These are phyloP conservation scores for Candida hispaniensis DNA, from an alignment of 805 yeast species.

Conservation along the genomic window DNA sequence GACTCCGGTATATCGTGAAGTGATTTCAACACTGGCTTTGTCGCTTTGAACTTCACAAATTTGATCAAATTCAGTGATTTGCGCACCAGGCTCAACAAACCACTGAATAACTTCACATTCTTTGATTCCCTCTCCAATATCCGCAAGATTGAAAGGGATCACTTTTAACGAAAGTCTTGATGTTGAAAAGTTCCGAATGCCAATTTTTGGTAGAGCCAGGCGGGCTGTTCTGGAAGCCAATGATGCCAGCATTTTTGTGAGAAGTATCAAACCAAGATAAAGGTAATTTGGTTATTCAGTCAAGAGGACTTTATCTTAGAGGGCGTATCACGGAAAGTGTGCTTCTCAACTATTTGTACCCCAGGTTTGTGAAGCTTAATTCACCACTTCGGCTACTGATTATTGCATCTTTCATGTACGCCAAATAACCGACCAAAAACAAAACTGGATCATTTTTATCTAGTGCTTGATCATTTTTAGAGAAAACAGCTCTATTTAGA, in stretches of 20 bases:
- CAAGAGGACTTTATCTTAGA: no score
- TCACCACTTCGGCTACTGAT: no score
- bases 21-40: slow-evolving; percentile 30
- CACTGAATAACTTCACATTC: slow-evolving; percentile 32
- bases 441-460: no score
- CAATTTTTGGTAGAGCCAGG: slow-evolving; percentile 1
- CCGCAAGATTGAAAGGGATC: slow-evolving; percentile 28
- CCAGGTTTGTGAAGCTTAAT: no score
- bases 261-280: no score
- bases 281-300: no score
- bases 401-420: no score
- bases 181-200: slow-evolving; percentile 15
- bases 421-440: no score
- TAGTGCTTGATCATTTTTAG: no score
- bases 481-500: no score
- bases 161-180: slow-evolving; percentile 15
- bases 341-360: no score
- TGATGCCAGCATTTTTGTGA: slow-evolving; percentile 15
- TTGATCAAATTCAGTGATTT: slow-evolving; percentile 29
- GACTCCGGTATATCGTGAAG: slow-evolving; percentile 28
- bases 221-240: slow-evolving; percentile 16
- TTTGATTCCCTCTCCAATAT: slow-evolving; percentile 30
- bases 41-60: slow-evolving; percentile 31
- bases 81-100: slow-evolving; percentile 30
- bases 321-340: no score